A percentile compares a stretch with the other conserved stretches of the same genome.
These are phyloP conservation scores for Blastomyces silverae DNA, from an alignment of 2,329 filamentous ascomycete species.

Conservation along the genomic window DNA sequence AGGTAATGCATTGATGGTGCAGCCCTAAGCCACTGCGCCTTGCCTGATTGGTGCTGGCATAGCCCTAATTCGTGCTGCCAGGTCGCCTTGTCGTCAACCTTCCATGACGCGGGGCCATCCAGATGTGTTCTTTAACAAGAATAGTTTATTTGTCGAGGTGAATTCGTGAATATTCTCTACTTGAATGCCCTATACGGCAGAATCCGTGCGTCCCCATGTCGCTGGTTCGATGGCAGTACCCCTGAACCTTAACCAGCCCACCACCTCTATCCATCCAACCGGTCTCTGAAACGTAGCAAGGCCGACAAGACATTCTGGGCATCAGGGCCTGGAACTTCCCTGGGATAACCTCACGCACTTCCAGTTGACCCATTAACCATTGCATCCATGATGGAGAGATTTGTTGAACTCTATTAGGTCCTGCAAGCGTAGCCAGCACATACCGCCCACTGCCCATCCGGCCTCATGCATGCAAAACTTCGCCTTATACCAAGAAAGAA, in stretches of 20 bases:
- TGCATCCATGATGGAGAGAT: too few relatives aligned
- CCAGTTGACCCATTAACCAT: too few relatives aligned
- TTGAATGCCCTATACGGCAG: constrained; percentile 1
- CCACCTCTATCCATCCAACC: not conserved
- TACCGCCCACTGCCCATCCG: not conserved
- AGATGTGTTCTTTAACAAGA: not conserved
- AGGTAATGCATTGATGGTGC: not conserved
- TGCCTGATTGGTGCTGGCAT: not conserved
- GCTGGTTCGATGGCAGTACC: not conserved
- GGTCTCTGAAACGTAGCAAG: not conserved
- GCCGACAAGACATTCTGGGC: not conserved
- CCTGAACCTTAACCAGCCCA: not conserved
- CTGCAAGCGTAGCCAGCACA: not conserved
- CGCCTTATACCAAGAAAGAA: not conserved
- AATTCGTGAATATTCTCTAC: not conserved
- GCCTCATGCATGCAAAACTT: not conserved
- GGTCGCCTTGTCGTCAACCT: constrained; percentile 1
- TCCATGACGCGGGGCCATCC: not conserved
- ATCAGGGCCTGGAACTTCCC: not conserved
- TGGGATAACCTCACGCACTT: not conserved
- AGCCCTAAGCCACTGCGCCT: not conserved
- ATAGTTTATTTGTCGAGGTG: not conserved
- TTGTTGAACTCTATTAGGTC: not conserved
- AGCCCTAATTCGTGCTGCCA: not conserved
- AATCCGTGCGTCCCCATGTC: not conserved